phyloP scores from a whole-genome alignment of 1,139 yeast genomes.

The Groenewaldozyma auringiensis region DNA sequence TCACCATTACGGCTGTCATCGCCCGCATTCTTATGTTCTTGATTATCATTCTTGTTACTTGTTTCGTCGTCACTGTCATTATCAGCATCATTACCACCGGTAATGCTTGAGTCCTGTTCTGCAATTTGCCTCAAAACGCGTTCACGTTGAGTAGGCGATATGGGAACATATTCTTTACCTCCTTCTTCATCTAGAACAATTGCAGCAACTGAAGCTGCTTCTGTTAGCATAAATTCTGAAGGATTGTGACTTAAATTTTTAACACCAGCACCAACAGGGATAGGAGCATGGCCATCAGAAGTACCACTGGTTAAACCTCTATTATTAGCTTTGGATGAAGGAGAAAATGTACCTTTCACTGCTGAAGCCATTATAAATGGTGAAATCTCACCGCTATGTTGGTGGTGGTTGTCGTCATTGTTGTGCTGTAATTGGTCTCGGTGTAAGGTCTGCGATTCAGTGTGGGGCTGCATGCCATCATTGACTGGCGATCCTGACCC shows the following conservation, averaged over 20 bases:
- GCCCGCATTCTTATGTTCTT: not conserved
- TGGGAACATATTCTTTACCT: not conserved
- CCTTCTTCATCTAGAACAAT: slow-evolving; percentile 12
- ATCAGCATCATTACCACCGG: not conserved
- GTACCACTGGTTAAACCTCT: not conserved
- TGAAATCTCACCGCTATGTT: not conserved
- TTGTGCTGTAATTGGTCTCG: too few relatives aligned
- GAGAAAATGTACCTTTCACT: not conserved
- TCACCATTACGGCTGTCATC: not conserved
- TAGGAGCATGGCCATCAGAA: not conserved
- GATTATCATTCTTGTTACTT: not conserved
- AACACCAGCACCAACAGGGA: not conserved
- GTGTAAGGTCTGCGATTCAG: not conserved
- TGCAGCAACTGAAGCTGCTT: slow-evolving; percentile 19
- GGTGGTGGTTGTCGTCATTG: too few relatives aligned
- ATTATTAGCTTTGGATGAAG: not conserved
- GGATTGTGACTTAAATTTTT: not conserved
- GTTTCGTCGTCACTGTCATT: slow-evolving; percentile 1
- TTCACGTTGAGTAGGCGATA: not conserved
- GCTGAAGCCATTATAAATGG: slow-evolving; percentile 1
- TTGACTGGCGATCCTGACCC: not conserved
- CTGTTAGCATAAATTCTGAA: slow-evolving; percentile 11
- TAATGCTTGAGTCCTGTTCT: not conserved
- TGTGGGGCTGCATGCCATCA: not conserved
- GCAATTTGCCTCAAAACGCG: not conserved